phyloP scores from a whole-genome alignment of 2,329 filamentous ascomycete species.

The Parascedosporium putredinis region DNA sequence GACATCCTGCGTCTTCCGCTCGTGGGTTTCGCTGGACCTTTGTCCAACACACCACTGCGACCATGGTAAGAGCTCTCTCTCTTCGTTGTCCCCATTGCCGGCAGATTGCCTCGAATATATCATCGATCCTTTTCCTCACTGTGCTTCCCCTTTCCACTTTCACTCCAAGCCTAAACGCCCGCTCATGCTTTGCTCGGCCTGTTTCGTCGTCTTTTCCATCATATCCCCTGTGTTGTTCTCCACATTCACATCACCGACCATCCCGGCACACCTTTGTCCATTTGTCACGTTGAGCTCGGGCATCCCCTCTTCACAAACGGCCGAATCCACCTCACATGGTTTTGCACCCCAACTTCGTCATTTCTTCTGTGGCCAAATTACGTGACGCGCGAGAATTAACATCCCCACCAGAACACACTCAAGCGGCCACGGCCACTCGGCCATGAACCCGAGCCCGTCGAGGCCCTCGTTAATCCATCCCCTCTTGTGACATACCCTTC shows the following conservation, averaged over 20 bases:
- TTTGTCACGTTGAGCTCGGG: too few species aligned
- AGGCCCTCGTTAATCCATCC: constrained; percentile 14
- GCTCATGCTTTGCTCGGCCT: constrained; percentile 13
- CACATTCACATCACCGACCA: too few species aligned
- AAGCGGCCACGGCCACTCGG: constrained; percentile 34
- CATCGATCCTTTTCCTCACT: constrained; percentile 24
- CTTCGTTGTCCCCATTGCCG: constrained; percentile 28
- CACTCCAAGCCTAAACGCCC: constrained; percentile 14
- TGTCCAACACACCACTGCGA: constrained; percentile 28
- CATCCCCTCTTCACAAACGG: too few species aligned
- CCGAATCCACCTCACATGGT: too few species aligned
- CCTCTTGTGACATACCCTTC: constrained; percentile 15
- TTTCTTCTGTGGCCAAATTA: too few species aligned
- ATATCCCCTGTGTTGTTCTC: neutral
- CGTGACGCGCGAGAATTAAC: too few species aligned
- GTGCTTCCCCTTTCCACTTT: constrained; percentile 16
- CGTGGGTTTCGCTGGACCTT: constrained; percentile 15
- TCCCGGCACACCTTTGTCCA: too few species aligned
- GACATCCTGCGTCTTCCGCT: constrained; percentile 4
- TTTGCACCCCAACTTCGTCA: too few species aligned
- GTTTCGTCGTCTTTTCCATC: neutral
- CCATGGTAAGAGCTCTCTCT: too few species aligned
- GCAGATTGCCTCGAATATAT: constrained; percentile 36
- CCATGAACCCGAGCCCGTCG: constrained; percentile 24
- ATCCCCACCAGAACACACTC: constrained; percentile 21